Percentiles rank a stretch among this genome's conserved stretches.
phyloP scores from a whole-genome alignment of 768 basidiomycete species.

The Mycena vulgaris region DNA sequence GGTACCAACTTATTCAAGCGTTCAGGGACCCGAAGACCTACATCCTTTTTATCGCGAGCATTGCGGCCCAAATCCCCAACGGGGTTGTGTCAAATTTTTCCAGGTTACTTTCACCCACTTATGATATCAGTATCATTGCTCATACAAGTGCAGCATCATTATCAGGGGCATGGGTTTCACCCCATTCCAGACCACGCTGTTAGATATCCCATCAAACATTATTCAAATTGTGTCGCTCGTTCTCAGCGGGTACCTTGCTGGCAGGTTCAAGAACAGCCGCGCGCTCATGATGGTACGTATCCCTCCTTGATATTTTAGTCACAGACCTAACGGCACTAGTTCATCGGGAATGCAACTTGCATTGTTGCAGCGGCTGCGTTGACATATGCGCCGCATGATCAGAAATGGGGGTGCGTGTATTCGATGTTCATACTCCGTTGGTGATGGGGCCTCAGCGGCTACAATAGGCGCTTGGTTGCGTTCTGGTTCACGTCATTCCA shows the following conservation, averaged over 20 bases:
- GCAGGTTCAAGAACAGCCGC: conserved; percentile 42
- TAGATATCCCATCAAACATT: conserved; percentile 32
- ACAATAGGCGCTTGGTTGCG: conserved; percentile 32
- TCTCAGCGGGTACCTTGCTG: conserved; percentile 36
- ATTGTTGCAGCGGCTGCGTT: conserved; percentile 35
- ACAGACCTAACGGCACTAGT: conserved; percentile 1
- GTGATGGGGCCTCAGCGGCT: background rate
- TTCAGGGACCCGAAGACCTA: conserved; percentile 54
- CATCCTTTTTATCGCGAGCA: conserved; percentile 49
- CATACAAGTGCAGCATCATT: conserved; percentile 45
- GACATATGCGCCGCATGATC: conserved; percentile 36
- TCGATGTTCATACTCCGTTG: background rate
- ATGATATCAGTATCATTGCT: conserved; percentile 12
- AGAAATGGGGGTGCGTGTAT: conserved; percentile 37
- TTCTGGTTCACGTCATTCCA: conserved; percentile 38
- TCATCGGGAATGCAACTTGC: conserved; percentile 29
- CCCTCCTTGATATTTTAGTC: background rate
- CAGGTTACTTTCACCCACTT: conserved; percentile 11
- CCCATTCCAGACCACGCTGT: conserved; percentile 33
- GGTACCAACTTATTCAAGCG: conserved; percentile 49
- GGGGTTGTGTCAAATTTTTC: conserved; percentile 42
- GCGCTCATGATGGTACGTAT: conserved; percentile 40
- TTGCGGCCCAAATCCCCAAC: conserved; percentile 54
- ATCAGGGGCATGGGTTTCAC: conserved; percentile 46
- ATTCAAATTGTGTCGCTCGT: conserved; percentile 38